A percentile compares a stretch with the other conserved stretches of the same genome.
Evolutionary conservation across 306 rosid species (phyloP).

Genomic region (Acacia melanoxylon): DNA sequence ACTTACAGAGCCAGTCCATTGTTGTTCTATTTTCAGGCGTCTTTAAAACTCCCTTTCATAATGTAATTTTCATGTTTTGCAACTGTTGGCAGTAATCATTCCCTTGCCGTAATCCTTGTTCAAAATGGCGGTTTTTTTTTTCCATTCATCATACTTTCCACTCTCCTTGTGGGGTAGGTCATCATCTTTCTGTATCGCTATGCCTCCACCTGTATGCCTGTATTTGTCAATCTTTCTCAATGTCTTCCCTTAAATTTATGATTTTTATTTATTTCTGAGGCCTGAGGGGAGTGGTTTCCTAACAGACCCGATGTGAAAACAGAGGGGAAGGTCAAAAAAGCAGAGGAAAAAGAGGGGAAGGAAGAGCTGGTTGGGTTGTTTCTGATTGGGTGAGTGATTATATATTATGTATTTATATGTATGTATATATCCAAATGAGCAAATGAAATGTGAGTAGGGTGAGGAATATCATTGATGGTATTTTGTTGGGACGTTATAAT

Average conservation of each 20-base stretch:
- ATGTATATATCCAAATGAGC: background rate
- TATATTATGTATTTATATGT: background rate
- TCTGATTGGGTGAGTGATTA: background rate
- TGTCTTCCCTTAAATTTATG: too few species aligned
- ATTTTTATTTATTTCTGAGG: too few species aligned
- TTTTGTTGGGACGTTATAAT: slow-evolving; percentile 64
- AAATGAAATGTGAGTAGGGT: slow-evolving; percentile 10
- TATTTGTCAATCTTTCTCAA: background rate
- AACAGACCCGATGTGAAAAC: slow-evolving; percentile 33
- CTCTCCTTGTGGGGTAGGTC: background rate
- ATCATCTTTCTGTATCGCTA: background rate
- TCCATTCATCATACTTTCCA: background rate
- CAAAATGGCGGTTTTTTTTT: slow-evolving; percentile 31
- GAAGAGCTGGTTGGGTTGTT: background rate
- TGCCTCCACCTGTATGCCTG: background rate
- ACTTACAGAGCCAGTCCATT: slow-evolving; percentile 14
- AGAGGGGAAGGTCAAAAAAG: slow-evolving; percentile 25
- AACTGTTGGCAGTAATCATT: slow-evolving; percentile 66
- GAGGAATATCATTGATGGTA: slow-evolving; percentile 42
- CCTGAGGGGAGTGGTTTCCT: background rate
- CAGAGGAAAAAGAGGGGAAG: slow-evolving; percentile 9
- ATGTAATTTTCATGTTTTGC: slow-evolving; percentile 48
- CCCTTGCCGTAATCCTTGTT: slow-evolving; percentile 31
- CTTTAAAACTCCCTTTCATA: slow-evolving; percentile 33
- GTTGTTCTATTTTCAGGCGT: slow-evolving; percentile 46